Conservation (phyloP, 2,329 filamentous ascomycete species). For the Paecilomyces formosus region DNA sequence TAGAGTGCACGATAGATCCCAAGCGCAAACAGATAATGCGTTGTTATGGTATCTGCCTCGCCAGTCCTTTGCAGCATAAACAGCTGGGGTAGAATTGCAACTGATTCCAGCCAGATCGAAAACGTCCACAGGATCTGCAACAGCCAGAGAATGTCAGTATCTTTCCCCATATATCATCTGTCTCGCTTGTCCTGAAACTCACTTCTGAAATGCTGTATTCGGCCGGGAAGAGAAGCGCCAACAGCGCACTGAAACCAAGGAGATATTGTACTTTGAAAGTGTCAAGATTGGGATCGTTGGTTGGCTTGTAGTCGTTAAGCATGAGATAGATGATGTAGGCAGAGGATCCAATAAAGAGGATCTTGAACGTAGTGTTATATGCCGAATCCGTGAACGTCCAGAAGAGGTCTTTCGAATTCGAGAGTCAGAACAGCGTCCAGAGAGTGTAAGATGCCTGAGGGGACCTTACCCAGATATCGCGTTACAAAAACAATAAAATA, state of each 20-base stretch:
- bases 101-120: slow-evolving; percentile 94
- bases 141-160: not conserved
- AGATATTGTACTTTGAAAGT: slow-evolving; percentile 97
- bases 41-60: slow-evolving; percentile 98
- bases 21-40: slow-evolving; percentile 91
- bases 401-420: slow-evolving; percentile 61
- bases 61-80: slow-evolving; percentile 98
- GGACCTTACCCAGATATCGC: slow-evolving; percentile 68
- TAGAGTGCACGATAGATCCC: slow-evolving; percentile 89
- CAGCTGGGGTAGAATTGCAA: slow-evolving; percentile 92
- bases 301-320: slow-evolving; percentile 95
- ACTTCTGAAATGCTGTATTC: slow-evolving; percentile 69
- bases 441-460: not conserved
- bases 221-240: slow-evolving; percentile 79
- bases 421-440: slow-evolving; percentile 9
- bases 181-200: slow-evolving; percentile 2
- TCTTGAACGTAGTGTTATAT: slow-evolving; percentile 94
- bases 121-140: slow-evolving; percentile 87
- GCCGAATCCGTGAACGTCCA: slow-evolving; percentile 70
- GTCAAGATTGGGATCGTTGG: slow-evolving; percentile 92
- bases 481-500: slow-evolving; percentile 93
- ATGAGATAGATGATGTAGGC: slow-evolving; percentile 97
- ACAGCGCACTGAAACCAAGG: slow-evolving; percentile 67
- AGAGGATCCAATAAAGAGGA: slow-evolving; percentile 84
- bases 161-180: not conserved